Base-by-base conservation (phyloP, 495 filamentous ascomycete species). In the Tuber aestivum region DNA sequence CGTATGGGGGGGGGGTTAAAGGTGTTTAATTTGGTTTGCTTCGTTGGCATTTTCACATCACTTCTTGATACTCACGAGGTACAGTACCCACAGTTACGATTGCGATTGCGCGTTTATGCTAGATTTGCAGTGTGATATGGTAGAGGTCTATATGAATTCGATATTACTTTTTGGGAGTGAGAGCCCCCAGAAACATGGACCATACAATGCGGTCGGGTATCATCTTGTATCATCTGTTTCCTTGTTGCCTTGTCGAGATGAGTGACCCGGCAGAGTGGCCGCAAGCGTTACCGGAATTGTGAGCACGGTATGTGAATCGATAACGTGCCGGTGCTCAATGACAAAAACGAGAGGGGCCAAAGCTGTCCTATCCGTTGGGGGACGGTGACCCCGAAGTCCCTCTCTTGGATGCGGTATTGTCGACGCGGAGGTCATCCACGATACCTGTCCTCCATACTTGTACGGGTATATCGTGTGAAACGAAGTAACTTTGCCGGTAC, bases 401-500 rank as follows among this genome's bases (percentile, higher is more conserved):
- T 61, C 56, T 14, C 56, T 61, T n/a, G 56, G 27, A 61, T 32
- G 32, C n/a, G 56, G n/a, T 61, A 61, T 61, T 61, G 9, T 61
- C 3, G n/a, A 32, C 32, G 32, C 32, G 56, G 32, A 18, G 56
- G 32, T 32, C 27, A 65, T 6, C 27, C 7, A 18, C n/a, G 50
- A 32, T n/a, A 6, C 14, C 10, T 14, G 50, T 61, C 0, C 50
- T 61, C 56, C 8, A n/a, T n/a, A n/a, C n/a, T n/a, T n/a, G n/a
- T n/a, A n/a, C n/a, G n/a, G n/a, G 27, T 18, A 32, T 40, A 40
- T 40, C 38, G 38, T 65, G 7, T 35, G 16, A 14, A 65, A 76
- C 72, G 32, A 61, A 69, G 70, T 79, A 42, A 71, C 35, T 78
- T 78, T 42, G 48, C 61, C 61, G 70, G 56, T 70, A 70, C 44